Base-by-base conservation (phyloP, 345 rosid species). In the Rhizophora apiculata region DNA sequence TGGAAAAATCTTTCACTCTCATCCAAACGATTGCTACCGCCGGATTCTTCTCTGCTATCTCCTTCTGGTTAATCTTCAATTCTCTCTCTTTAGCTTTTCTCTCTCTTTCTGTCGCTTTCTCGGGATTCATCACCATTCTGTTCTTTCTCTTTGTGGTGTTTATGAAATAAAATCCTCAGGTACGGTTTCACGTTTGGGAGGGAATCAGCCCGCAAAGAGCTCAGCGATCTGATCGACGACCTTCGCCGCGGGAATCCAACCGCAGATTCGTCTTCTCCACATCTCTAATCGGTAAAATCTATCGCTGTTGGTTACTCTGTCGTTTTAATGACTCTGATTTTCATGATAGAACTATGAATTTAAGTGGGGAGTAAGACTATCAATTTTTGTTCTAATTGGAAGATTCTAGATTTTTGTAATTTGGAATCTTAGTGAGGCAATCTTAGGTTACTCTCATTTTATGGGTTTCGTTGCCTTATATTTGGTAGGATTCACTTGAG, bases 101-200 rank as follows among this genome's bases (percentile, higher is more conserved):
- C 15, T 21, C 31, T 10, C 56, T 13, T 36, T 34, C 30, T 0
- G 15, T 26, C 19, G 2, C 5, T 19, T 58, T 71, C 68, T 60
- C 49, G 16, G 15, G 52, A 70, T 24, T 24, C 24, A 64, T 20
- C 60, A 0, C 24, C 19, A 6, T 53, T 10, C 61, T 26, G 31
- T 63, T 0, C 5, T 63, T 46, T 48, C 64, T 46, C 48, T 15
- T 57, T 39, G 5, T 11, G n/a, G 32, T 64, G n/a, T 22, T 56
- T 34, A 49, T 2, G n/a, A 8, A 19, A 18, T 9, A 22, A 2
- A 46, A 22, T 67, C 5, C 1, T 62, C 74, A 88, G 98, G 96
- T 95, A 90, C 64, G 99, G 98, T 26, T 95, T 95, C 85, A 85
- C 87, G 96, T 88, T 90, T 63, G 99, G 98, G 43, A 83, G 96